Evolutionary conservation across 2,329 filamentous ascomycete species (phyloP), one percentile per base, ranked within the genome.

Genomic region (Fonsecaea pedrosoi): DNA sequence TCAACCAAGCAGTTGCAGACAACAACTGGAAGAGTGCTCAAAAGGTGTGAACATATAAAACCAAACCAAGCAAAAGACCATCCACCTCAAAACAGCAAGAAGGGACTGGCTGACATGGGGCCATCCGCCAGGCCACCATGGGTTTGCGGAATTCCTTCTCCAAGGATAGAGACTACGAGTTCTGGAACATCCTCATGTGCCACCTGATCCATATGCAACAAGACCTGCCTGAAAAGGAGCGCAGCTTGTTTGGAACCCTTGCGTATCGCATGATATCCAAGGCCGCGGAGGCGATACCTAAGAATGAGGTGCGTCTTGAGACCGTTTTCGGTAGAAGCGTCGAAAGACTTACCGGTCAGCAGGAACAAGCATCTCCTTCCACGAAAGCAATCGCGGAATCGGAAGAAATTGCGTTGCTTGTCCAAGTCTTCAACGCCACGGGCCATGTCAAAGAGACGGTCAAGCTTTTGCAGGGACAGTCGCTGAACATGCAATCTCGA

Each of bases 201-300:
- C 77, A 82, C 64, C 73, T 83, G 54, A 75, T 82, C 56, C 73
- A 79, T 15, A 69, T 74, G 32, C 77, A 81, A 64, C 54, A 73
- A 9, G 64, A 70, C 18, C 78, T 76, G 62, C 78, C 78, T 5
- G 80, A 82, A 12, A 73, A 75, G 35, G 81, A 83, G 25, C 75
- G 78, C 58, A 80, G 79, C 64, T 74, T 84, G 8, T 83, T 82
- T 69, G 81, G 81, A n/a, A 82, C 79, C n/a, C 73, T 84, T 61
- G 82, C 82, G 35, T 83, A 82, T 70, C 80, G 82, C 42, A 82
- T 83, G 79, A 76, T 81, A 15, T 79, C 79, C 7, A 83, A 83
- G 67, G 80, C 82, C 50, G 81, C 79, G 12, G 77, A 78, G 6
- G 78, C 76, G 38, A 79, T 82, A 53, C 79, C 80, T n/a, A 70